phyloP scores from a whole-genome alignment of 1,284 basidiomycete genomes.

The Blastosporella zonata region DNA sequence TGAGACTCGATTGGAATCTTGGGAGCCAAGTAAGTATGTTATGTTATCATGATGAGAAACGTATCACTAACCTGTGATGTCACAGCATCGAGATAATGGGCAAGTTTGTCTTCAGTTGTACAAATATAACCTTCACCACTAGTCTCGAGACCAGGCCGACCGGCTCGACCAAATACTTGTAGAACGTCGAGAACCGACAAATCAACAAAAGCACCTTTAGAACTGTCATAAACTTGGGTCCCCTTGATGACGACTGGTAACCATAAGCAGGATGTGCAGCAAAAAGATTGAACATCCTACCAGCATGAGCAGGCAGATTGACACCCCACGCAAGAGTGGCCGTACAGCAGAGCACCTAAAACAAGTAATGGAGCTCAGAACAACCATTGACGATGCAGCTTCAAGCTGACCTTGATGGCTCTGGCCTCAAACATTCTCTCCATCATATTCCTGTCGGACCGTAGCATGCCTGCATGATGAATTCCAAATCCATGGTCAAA shows the following conservation, averaged over 20 bases:
- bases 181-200: conserved; percentile 95
- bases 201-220: conserved; percentile 88
- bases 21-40: background rate
- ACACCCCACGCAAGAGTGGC: conserved; percentile 99
- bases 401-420: conserved; percentile 75
- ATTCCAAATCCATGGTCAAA: conserved; percentile 95
- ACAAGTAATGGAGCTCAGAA: background rate
- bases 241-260: conserved; percentile 91
- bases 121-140: conserved; percentile 98
- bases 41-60: conserved; percentile 12
- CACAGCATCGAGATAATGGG: conserved; percentile 89
- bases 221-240: conserved; percentile 93
- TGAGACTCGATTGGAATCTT: conserved; percentile 95
- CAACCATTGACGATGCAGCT: background rate
- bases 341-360: conserved; percentile 95
- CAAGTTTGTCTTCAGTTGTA: conserved; percentile 90
- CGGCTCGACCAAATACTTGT: conserved; percentile 97
- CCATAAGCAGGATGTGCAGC: background rate
- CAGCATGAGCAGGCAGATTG: conserved; percentile 97
- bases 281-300: conserved; percentile 35
- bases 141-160: conserved; percentile 92
- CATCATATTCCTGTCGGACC: conserved; percentile 93
- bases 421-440: conserved; percentile 92
- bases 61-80: conserved; percentile 69
- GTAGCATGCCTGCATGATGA: conserved; percentile 98